phyloP scores from a whole-genome alignment of 2,329 filamentous ascomycete species.

The Colletotrichum falcatum region DNA sequence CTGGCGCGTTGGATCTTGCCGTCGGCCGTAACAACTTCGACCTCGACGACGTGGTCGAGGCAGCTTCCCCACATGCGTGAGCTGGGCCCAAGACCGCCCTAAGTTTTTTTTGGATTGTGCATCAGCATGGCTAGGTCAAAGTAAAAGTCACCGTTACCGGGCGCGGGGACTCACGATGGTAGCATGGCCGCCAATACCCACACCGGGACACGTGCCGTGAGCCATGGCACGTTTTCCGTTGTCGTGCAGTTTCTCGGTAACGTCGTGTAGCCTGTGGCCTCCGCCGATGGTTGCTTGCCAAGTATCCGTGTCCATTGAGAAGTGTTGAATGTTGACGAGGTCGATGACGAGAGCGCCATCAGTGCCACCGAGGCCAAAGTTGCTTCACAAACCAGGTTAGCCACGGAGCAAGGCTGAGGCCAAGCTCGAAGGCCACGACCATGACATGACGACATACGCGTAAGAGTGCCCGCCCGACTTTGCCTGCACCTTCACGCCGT shows the following conservation, averaged over 20 bases:
- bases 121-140: conserved; percentile 15
- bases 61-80: conserved; percentile 70
- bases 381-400: conserved; percentile 44
- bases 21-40: conserved; percentile 68
- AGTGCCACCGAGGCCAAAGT: conserved; percentile 61
- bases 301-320: conserved; percentile 63
- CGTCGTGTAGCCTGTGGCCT: conserved; percentile 63
- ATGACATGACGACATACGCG: conserved; percentile 54
- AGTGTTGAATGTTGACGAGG: conserved; percentile 63
- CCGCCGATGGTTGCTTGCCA: conserved; percentile 68
- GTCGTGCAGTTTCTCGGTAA: conserved; percentile 62
- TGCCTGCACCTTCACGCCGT: conserved; percentile 67
- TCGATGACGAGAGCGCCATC: conserved; percentile 67
- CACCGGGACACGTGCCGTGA: conserved; percentile 70
- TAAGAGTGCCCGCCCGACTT: conserved; percentile 75
- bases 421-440: background rate
- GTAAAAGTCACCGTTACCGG: conserved; percentile 14
- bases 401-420: background rate
- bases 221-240: conserved; percentile 68
- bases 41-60: conserved; percentile 66
- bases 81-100: conserved; percentile 69
- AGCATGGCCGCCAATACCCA: conserved; percentile 69
- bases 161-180: conserved; percentile 59
- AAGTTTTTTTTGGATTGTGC: conserved; percentile 2
- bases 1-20: conserved; percentile 63